Evolutionary conservation across 2,329 filamentous ascomycete species (phyloP).

Genomic region (Neonectria ditissima): DNA sequence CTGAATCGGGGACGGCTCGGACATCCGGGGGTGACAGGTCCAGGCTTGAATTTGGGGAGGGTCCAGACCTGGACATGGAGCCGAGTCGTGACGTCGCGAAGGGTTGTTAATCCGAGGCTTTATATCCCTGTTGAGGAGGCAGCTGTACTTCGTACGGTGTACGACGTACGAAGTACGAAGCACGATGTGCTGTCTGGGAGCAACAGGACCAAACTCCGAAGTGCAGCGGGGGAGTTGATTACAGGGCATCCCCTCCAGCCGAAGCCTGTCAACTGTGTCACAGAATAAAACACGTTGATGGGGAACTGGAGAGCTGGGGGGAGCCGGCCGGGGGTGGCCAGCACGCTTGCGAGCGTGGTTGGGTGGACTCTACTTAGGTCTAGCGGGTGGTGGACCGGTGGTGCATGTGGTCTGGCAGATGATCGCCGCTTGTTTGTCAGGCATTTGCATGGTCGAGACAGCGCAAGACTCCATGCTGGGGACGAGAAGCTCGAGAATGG

Average conservation of each 20-base stretch:
- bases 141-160: background rate
- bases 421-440: constrained; percentile 24
- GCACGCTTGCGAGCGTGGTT: constrained; percentile 18
- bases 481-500: constrained; percentile 1
- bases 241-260: constrained; percentile 5
- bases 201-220: background rate
- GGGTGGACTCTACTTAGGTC: constrained; percentile 6
- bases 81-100: constrained; percentile 10
- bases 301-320: constrained; percentile 19
- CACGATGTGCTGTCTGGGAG: background rate
- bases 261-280: constrained; percentile 11
- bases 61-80: constrained; percentile 4
- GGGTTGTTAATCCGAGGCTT: constrained; percentile 19
- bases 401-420: constrained; percentile 21
- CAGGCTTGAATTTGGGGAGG: background rate
- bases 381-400: constrained; percentile 1
- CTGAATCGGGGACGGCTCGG: constrained; percentile 6
- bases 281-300: constrained; percentile 15
- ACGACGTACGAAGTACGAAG: background rate
- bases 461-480: constrained; percentile 2
- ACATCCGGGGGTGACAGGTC: background rate
- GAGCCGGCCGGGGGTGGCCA: constrained; percentile 16
- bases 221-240: constrained; percentile 10
- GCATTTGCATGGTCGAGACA: constrained; percentile 15
- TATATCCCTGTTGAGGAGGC: background rate